phyloP scores from a whole-genome alignment of 805 yeast species.

The Wickerhamomyces ciferrii region DNA sequence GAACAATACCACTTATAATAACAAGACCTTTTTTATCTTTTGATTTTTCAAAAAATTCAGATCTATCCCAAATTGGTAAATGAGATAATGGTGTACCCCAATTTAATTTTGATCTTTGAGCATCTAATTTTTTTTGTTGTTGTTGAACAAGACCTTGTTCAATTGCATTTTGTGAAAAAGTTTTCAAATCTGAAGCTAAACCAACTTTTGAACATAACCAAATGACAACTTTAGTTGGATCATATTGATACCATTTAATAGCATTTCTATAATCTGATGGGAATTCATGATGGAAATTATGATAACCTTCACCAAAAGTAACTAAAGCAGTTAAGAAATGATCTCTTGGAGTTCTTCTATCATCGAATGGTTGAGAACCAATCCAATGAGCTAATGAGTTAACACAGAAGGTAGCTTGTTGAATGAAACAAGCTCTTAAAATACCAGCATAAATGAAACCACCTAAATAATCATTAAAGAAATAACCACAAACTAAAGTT shows the following conservation, averaged over 20 bases:
- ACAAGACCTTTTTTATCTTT: slow-evolving; percentile 53
- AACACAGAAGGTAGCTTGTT: slow-evolving; percentile 84
- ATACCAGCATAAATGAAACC: slow-evolving; percentile 77
- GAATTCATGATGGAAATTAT: slow-evolving; percentile 87
- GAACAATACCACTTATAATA: slow-evolving; percentile 74
- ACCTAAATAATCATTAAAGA: slow-evolving; percentile 60
- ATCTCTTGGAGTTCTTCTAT: slow-evolving; percentile 83
- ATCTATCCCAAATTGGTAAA: slow-evolving; percentile 72
- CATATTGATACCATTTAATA: slow-evolving; percentile 82
- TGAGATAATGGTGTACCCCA: slow-evolving; percentile 71
- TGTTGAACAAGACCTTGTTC: slow-evolving; percentile 81
- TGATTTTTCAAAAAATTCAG: slow-evolving; percentile 39
- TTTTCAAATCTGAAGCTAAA: slow-evolving; percentile 62
- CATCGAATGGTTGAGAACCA: slow-evolving; percentile 83
- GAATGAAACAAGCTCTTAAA: slow-evolving; percentile 62
- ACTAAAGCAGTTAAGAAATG: slow-evolving; percentile 76
- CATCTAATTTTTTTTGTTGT: slow-evolving; percentile 73
- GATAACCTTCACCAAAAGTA: slow-evolving; percentile 88
- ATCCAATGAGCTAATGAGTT: slow-evolving; percentile 85
- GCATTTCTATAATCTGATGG: slow-evolving; percentile 89
- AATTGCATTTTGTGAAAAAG: slow-evolving; percentile 74
- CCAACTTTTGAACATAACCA: slow-evolving; percentile 59
- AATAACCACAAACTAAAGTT: slow-evolving; percentile 45
- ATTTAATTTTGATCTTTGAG: slow-evolving; percentile 53
- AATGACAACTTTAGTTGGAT: slow-evolving; percentile 70